Conservation (phyloP, 2,329 filamentous ascomycete genomes). For the Sporothrix variecibatus region DNA sequence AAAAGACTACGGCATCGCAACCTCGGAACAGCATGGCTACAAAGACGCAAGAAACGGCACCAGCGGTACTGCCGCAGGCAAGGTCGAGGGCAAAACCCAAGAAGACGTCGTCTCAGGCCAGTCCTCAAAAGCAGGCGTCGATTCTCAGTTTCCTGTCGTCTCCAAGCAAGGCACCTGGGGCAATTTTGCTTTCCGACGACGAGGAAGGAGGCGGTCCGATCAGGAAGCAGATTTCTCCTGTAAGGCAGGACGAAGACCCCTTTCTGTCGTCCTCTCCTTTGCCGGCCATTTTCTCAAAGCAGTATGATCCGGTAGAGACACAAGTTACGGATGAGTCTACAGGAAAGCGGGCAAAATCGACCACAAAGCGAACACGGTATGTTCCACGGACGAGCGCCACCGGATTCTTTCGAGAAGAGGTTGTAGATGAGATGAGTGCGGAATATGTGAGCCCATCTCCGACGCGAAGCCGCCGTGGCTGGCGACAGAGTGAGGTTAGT, state of each 20-base stretch:
- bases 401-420: slow-evolving; percentile 36
- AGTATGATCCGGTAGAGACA: background rate
- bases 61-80: background rate
- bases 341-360: background rate
- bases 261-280: background rate
- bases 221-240: background rate
- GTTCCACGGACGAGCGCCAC: slow-evolving; percentile 33
- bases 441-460: background rate
- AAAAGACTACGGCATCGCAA: background rate
- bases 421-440: slow-evolving; percentile 30
- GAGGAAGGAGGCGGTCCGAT: background rate
- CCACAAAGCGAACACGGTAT: slow-evolving; percentile 31
- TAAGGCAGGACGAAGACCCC: background rate
- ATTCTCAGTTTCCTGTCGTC: slow-evolving; percentile 25
- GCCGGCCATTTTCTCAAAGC: background rate
- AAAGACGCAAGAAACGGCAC: no score
- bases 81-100: background rate
- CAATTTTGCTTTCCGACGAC: slow-evolving; percentile 20
- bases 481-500: slow-evolving; percentile 22
- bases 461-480: background rate
- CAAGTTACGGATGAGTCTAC: background rate
- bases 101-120: background rate
- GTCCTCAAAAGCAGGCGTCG: slow-evolving; percentile 24
- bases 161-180: background rate
- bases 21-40: background rate